Conservation (phyloP, 75 land plant species). For the Chamaecyparis obtusa region DNA sequence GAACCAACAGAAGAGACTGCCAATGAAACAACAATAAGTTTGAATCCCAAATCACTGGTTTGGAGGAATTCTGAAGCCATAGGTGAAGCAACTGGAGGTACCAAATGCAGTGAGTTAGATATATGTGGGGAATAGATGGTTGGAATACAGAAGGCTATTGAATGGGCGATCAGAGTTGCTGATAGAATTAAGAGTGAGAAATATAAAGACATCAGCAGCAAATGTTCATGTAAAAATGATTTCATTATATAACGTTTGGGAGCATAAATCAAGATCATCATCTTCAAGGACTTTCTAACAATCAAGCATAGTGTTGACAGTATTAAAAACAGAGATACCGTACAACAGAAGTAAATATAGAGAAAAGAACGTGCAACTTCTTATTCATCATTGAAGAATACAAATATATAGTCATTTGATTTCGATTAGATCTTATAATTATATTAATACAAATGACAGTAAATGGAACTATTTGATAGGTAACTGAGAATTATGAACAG, state of each 20-base stretch:
- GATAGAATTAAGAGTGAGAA: neutral
- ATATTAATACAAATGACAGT: too few species aligned
- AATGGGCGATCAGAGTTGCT: neutral
- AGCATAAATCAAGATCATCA: neutral
- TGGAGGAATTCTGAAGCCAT: neutral
- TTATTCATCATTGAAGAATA: too few species aligned
- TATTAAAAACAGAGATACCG: too few species aligned
- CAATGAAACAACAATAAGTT: neutral
- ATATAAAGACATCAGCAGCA: neutral
- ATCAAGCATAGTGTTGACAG: neutral
- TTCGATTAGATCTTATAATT: too few species aligned
- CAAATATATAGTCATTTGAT: too few species aligned
- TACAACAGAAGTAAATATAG: too few species aligned
- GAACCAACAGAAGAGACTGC: neutral
- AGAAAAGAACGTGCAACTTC: too few species aligned
- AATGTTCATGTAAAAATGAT: neutral
- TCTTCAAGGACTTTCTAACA: neutral
- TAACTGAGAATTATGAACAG: too few species aligned
- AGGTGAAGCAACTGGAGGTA: neutral
- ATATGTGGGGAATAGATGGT: too few species aligned
- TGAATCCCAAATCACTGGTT: neutral
- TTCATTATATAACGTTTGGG: neutral
- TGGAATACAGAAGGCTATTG: constrained; percentile 1
- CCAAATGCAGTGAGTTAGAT: too few species aligned
- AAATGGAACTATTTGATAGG: too few species aligned